These are phyloP conservation scores for Tricholoma sp. DNA, from an alignment of 768 basidiomycete species.

Conservation along the genomic window DNA sequence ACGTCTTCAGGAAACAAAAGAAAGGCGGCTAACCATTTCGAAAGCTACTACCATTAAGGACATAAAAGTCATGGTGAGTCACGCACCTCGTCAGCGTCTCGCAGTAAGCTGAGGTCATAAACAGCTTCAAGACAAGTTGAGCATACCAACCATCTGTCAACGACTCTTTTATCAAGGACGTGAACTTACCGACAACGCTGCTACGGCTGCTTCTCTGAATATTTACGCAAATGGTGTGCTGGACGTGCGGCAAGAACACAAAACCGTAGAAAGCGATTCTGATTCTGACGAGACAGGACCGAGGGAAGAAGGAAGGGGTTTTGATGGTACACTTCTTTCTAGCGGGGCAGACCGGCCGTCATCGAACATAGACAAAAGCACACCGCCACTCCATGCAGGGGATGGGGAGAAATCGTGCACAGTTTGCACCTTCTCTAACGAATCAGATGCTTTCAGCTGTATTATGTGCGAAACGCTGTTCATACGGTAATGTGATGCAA, in stretches of 20 bases:
- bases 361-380: neutral
- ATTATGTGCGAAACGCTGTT: slow-evolving; percentile 43
- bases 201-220: slow-evolving; percentile 49
- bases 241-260: slow-evolving; percentile 59
- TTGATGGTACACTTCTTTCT: slow-evolving; percentile 68
- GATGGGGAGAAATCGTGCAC: slow-evolving; percentile 39
- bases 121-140: slow-evolving; percentile 58
- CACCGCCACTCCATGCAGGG: neutral
- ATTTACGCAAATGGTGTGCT: slow-evolving; percentile 54
- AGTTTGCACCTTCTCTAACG: slow-evolving; percentile 57
- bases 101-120: slow-evolving; percentile 3
- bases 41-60: slow-evolving; percentile 74
- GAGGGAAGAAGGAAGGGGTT: slow-evolving; percentile 60
- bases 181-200: slow-evolving; percentile 62
- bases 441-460: slow-evolving; percentile 36
- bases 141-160: slow-evolving; percentile 74
- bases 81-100: neutral
- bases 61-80: slow-evolving; percentile 64
- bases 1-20: slow-evolving; percentile 57
- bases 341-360: slow-evolving; percentile 21
- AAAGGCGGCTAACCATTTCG: slow-evolving; percentile 47
- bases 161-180: slow-evolving; percentile 55
- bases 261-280: slow-evolving; percentile 50
- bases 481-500: slow-evolving; percentile 18
- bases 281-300: slow-evolving; percentile 44